These are phyloP conservation scores for Aspergillus sp. DNA, from an alignment of 2,329 filamentous ascomycete species.

Conservation along the genomic window DNA sequence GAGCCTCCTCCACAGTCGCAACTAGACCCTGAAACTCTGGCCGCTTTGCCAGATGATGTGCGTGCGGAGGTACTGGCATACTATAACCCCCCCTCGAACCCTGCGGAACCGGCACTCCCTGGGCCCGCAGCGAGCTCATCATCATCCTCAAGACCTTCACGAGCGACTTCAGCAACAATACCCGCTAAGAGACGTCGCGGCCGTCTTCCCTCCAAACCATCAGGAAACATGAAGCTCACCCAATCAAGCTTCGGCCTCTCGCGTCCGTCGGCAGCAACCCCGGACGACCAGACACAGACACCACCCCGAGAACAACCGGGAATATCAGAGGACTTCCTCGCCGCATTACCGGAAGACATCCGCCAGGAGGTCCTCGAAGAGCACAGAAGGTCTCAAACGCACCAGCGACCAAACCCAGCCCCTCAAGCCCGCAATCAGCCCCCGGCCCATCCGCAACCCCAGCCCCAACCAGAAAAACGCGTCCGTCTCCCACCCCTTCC, in stretches of 20 bases:
- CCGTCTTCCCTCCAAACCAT: conserved; percentile 43
- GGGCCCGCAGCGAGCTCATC: conserved; percentile 20
- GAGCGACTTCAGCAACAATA: conserved; percentile 42
- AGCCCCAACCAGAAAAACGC: conserved; percentile 14
- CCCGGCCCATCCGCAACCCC: conserved; percentile 11
- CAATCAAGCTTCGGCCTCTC: conserved; percentile 63
- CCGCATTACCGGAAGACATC: conserved; percentile 73
- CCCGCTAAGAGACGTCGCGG: conserved; percentile 58
- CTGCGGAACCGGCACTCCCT: conserved; percentile 13
- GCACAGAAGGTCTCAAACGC: conserved; percentile 53
- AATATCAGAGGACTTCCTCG: conserved; percentile 64
- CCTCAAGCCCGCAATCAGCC: conserved; percentile 20
- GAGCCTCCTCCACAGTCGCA: conserved; percentile 58
- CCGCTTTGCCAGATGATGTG: conserved; percentile 74
- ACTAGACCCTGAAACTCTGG: conserved; percentile 74
- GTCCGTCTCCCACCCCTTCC: conserved; percentile 40
- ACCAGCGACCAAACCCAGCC: conserved; percentile 46
- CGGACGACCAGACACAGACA: conserved; percentile 14
- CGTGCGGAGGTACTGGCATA: conserved; percentile 71
- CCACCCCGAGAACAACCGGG: conserved; percentile 19
- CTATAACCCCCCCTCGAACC: conserved; percentile 41
- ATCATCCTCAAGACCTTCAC: conserved; percentile 17
- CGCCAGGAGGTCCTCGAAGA: conserved; percentile 69
- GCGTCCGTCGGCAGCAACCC: conserved; percentile 10
- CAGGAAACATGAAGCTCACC: conserved; percentile 51